phyloP scores from a whole-genome alignment of 331 rosid species.

The Phaseolus coccineus region DNA sequence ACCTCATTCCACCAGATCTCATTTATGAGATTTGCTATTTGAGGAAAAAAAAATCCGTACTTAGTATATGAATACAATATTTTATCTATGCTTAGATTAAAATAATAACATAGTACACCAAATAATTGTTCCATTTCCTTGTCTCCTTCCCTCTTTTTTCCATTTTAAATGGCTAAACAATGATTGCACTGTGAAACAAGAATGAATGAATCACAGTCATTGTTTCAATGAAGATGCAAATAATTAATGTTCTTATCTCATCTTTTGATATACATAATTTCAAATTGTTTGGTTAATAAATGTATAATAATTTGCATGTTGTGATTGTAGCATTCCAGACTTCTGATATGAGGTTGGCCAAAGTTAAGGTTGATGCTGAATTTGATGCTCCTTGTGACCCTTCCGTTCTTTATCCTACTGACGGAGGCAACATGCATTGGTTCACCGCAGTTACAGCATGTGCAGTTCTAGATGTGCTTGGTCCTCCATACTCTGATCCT shows the following conservation, averaged over 20 bases:
- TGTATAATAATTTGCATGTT: conserved; percentile 40
- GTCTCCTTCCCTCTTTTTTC: neutral
- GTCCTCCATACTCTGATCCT: conserved; percentile 88
- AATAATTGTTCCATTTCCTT: neutral
- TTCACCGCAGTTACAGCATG: conserved; percentile 95
- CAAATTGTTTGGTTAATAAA: conserved; percentile 12
- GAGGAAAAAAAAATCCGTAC: too few species aligned
- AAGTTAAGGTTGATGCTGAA: conserved; percentile 74
- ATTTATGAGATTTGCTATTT: too few species aligned
- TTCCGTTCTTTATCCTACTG: conserved; percentile 87
- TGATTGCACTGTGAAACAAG: neutral
- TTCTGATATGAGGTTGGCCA: conserved; percentile 66
- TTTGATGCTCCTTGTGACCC: conserved; percentile 74
- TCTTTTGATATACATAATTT: neutral
- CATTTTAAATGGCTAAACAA: neutral
- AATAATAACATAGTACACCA: neutral
- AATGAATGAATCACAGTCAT: neutral
- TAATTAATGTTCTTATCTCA: too few species aligned
- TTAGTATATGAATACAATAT: too few species aligned
- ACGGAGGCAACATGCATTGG: conserved; percentile 96
- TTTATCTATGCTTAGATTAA: neutral
- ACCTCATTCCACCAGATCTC: too few species aligned
- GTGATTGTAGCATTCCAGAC: conserved; percentile 51
- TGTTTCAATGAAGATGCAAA: neutral
- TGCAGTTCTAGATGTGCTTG: conserved; percentile 90